Percentiles rank a stretch among this genome's conserved stretches.
Conservation (phyloP, 2,329 filamentous ascomycete genomes). For the Arachnomyces sp. region DNA sequence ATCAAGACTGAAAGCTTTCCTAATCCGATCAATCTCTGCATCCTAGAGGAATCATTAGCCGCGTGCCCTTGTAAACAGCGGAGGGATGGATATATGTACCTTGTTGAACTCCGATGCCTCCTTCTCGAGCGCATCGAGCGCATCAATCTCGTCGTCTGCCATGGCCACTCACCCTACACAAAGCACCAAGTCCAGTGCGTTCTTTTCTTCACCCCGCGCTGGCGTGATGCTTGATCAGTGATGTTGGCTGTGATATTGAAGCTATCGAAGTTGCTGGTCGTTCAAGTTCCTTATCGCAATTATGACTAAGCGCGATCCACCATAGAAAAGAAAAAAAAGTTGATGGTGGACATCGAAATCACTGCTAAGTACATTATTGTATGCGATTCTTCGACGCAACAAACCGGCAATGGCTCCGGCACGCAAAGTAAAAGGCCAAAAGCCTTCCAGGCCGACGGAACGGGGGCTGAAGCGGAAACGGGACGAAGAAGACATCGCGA, state of each 20-base stretch:
- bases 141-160: slow-evolving; percentile 62
- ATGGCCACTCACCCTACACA: slow-evolving; percentile 22
- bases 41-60: slow-evolving; percentile 51
- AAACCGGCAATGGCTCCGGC: slow-evolving; percentile 24
- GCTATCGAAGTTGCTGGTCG: slow-evolving; percentile 3
- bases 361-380: slow-evolving; percentile 6
- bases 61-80: slow-evolving; percentile 13
- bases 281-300: slow-evolving; percentile 22
- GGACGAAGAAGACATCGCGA: slow-evolving; percentile 36
- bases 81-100: slow-evolving; percentile 35
- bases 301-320: slow-evolving; percentile 28
- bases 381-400: slow-evolving; percentile 4
- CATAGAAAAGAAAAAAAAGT: slow-evolving; percentile 7
- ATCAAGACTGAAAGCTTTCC: slow-evolving; percentile 78
- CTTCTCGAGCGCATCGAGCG: slow-evolving; percentile 70
- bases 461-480: slow-evolving; percentile 40
- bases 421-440: slow-evolving; percentile 17
- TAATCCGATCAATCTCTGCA: slow-evolving; percentile 89
- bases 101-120: slow-evolving; percentile 90
- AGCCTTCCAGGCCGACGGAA: slow-evolving; percentile 19
- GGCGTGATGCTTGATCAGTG: slow-evolving; percentile 10
- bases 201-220: not conserved
- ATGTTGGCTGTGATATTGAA: slow-evolving; percentile 1
- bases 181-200: not conserved
- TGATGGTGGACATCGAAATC: slow-evolving; percentile 14